Conservation (phyloP, 495 filamentous ascomycete species). For the Diplogelasinospora grovesii region DNA sequence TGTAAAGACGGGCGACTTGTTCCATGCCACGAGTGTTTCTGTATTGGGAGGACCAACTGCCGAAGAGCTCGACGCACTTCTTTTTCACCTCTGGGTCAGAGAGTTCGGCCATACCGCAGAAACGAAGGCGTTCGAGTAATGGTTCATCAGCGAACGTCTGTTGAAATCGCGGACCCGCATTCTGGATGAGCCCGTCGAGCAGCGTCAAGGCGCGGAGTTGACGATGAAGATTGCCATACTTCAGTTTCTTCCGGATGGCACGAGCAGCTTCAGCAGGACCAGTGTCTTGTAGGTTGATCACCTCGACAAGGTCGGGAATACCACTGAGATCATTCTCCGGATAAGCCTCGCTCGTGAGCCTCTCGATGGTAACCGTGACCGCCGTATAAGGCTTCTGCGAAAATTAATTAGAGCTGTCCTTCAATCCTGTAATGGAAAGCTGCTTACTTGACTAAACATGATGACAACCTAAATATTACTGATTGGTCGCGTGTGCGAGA, state of each 20-base stretch:
- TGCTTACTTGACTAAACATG: conserved; percentile 40
- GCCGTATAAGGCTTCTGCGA: conserved; percentile 94
- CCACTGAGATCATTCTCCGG: conserved; percentile 87
- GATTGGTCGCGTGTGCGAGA: too few relatives aligned
- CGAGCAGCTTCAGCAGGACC: conserved; percentile 87
- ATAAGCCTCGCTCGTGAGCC: conserved; percentile 80
- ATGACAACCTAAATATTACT: conserved; percentile 1
- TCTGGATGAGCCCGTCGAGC: conserved; percentile 90
- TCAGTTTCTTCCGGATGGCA: conserved; percentile 96
- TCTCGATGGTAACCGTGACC: conserved; percentile 89
- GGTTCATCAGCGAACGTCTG: conserved; percentile 83
- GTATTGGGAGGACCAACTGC: conserved; percentile 80
- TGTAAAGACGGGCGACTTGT: conserved; percentile 71
- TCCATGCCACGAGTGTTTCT: conserved; percentile 76
- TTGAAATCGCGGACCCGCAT: conserved; percentile 85
- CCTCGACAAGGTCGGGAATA: conserved; percentile 89
- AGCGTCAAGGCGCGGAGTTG: conserved; percentile 87
- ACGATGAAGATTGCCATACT: conserved; percentile 89
- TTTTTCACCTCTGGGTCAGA: conserved; percentile 79
- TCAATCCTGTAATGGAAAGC: too few relatives aligned
- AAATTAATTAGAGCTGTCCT: too few relatives aligned
- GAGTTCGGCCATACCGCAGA: conserved; percentile 76
- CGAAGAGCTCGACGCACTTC: conserved; percentile 80
- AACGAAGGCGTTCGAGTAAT: conserved; percentile 84
- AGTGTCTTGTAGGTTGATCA: conserved; percentile 78